Evolutionary conservation across 768 basidiomycete genomes (phyloP).

Genomic region (Tulasnella sp.): DNA sequence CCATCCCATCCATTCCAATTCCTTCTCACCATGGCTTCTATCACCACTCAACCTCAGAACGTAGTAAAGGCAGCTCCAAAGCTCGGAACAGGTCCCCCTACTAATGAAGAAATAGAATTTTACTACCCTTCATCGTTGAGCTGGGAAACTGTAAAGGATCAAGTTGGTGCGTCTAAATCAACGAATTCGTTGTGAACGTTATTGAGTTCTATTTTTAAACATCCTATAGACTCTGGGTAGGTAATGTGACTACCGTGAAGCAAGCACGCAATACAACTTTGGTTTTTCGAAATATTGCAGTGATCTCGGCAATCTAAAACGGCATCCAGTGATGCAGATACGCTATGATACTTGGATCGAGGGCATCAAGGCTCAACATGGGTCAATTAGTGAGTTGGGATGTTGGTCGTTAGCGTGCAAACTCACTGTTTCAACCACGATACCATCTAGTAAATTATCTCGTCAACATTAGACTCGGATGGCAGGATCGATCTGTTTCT

Average conservation of each 20-base stretch:
- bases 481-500: constrained; percentile 32
- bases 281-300: constrained; percentile 27
- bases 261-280: background rate
- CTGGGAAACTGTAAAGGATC: constrained; percentile 16
- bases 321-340: constrained; percentile 53
- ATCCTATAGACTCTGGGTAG: constrained; percentile 11
- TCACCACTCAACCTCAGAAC: too few relatives aligned
- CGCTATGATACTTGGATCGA: constrained; percentile 50
- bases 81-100: too few relatives aligned
- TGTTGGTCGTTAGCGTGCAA: background rate
- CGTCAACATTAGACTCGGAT: constrained; percentile 52
- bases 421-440: background rate
- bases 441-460: constrained; percentile 52
- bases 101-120: constrained; percentile 12
- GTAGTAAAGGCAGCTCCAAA: too few relatives aligned
- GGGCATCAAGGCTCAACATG: constrained; percentile 45
- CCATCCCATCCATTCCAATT: too few relatives aligned
- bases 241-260: background rate
- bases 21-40: too few relatives aligned
- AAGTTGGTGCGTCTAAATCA: constrained; percentile 11
- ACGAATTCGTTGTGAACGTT: background rate
- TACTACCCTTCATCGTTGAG: constrained; percentile 11
- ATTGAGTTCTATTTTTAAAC: too few relatives aligned
- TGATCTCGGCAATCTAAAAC: constrained; percentile 67
- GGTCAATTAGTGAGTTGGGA: constrained; percentile 43